Base-by-base conservation (phyloP, 495 filamentous ascomycete species). In the Letharia columbiana region DNA sequence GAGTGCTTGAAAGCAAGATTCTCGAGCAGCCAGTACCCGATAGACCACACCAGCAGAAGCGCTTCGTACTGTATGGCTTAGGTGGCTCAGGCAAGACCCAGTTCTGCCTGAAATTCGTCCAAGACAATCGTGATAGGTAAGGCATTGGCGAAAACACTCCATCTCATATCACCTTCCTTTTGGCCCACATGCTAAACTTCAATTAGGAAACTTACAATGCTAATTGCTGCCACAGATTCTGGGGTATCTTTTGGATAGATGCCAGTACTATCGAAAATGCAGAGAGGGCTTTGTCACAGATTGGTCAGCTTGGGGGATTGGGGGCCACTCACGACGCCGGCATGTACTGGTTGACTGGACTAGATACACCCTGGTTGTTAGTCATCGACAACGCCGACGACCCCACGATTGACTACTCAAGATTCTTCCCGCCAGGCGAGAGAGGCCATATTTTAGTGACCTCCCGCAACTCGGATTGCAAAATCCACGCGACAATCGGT, bases 341-440 rank as follows among this genome's bases (percentile, higher is more conserved):
- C 15, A 66, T 69, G 41, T 61, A 76, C 58, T 76, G 74, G 69
- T 72, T 80, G 13, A 72, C 77, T 10, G 72, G 68, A 28, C 63
- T 67, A 18, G 49, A 71, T 28, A 58, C 73, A 12, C 72, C 70
- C 20, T 81, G 79, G 79, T 72, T 81, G 13, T 66, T 81, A 23
- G 73, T 82, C 52, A 70, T 82, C 41, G 80, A 81, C 68, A 81
- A 82, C 64, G 80, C 78, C 9, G 79, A 82, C 66, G 75, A 80
- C 69, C 73, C 73, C 17, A 62, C 68, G 2, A 60, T 79, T 12
- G 71, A 75, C 39, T 52, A 78, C 18, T 67, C 69, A 28, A 62
- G 70, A 49, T 77, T 71, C 68, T 73, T 82, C 63, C 79, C 80
- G 0, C 40, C 60, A 31, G 71, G 75, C 12, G 66, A 62, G 2